A percentile compares a stretch with the other conserved stretches of the same genome.
Conservation (phyloP, 2,329 filamentous ascomycete genomes). For the Monilinia aucupariae region DNA sequence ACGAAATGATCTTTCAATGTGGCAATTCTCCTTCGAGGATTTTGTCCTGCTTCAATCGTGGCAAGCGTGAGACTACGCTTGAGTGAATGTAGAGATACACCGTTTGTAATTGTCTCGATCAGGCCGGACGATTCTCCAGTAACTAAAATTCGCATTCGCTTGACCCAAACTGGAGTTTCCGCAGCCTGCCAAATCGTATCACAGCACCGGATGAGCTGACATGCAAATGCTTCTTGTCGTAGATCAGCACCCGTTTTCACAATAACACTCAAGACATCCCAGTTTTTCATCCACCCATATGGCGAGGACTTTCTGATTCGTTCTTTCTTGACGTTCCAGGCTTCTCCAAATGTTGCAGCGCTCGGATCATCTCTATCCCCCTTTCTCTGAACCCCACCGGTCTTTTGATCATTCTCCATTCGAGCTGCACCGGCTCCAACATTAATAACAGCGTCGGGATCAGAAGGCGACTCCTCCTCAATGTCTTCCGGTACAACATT, state of each 20-base stretch:
- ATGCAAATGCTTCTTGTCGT: constrained; percentile 80
- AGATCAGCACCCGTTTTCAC: constrained; percentile 82
- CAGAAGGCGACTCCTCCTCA: constrained; percentile 46
- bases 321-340: constrained; percentile 79
- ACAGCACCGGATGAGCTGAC: constrained; percentile 76
- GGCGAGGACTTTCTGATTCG: constrained; percentile 77
- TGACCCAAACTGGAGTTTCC: constrained; percentile 75
- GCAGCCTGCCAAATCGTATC: constrained; percentile 77
- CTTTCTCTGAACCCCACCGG: constrained; percentile 72
- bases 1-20: constrained; percentile 77
- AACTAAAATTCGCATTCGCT: constrained; percentile 80
- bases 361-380: constrained; percentile 81
- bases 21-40: constrained; percentile 69
- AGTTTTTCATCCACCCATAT: constrained; percentile 86
- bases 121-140: constrained; percentile 79
- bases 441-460: constrained; percentile 45
- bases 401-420: constrained; percentile 88
- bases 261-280: constrained; percentile 82
- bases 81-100: constrained; percentile 78
- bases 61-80: constrained; percentile 76
- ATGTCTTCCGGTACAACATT: constrained; percentile 47
- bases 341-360: constrained; percentile 80
- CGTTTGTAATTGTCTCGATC: constrained; percentile 84
- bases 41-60: constrained; percentile 65
- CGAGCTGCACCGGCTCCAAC: constrained; percentile 69